phyloP scores from a whole-genome alignment of 139 green algal genomes.

The Raphidocelis subcapitata region DNA sequence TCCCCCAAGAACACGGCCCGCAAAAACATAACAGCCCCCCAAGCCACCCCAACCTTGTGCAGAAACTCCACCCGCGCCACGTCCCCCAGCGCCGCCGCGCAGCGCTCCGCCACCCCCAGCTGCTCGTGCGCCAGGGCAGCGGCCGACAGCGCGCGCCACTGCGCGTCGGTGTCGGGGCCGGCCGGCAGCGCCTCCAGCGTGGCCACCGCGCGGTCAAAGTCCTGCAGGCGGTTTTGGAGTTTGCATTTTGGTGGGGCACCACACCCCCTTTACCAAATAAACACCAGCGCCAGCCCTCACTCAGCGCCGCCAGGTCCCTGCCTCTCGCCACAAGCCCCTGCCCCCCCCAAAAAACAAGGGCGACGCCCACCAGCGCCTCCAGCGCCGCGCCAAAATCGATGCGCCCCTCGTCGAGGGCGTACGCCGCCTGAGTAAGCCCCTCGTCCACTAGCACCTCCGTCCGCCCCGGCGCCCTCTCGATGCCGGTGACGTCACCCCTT shows the following conservation, averaged over 20 bases:
- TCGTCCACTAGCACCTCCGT: conserved; percentile 83
- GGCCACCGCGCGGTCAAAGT: conserved; percentile 49
- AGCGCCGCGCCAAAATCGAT: conserved; percentile 66
- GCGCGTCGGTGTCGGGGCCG: conserved; percentile 74
- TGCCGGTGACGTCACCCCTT: conserved; percentile 70
- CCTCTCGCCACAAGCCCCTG: too few relatives aligned
- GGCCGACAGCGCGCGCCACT: conserved; percentile 69
- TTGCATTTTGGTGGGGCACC: too few relatives aligned
- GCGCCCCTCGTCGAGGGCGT: conserved; percentile 73
- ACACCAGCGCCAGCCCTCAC: too few relatives aligned
- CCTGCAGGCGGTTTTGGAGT: too few relatives aligned
- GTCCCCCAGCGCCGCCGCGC: conserved; percentile 74
- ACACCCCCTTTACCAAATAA: too few relatives aligned
- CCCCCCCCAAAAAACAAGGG: too few relatives aligned
- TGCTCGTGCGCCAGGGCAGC: conserved; percentile 45
- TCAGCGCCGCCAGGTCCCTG: too few relatives aligned
- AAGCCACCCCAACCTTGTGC: conserved; percentile 43
- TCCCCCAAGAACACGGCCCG: too few relatives aligned
- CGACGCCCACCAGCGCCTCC: conserved; percentile 41
- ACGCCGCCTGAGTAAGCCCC: conserved; percentile 59
- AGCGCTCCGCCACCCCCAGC: conserved; percentile 74
- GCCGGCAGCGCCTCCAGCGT: conserved; percentile 74
- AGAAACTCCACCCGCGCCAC: conserved; percentile 65
- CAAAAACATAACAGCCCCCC: background rate
- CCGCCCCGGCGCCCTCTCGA: conserved; percentile 56